Evolutionary conservation across 2,329 filamentous ascomycete genomes (phyloP), one percentile per base, ranked within the genome.

Genomic region (Cryphonectria radicalis): DNA sequence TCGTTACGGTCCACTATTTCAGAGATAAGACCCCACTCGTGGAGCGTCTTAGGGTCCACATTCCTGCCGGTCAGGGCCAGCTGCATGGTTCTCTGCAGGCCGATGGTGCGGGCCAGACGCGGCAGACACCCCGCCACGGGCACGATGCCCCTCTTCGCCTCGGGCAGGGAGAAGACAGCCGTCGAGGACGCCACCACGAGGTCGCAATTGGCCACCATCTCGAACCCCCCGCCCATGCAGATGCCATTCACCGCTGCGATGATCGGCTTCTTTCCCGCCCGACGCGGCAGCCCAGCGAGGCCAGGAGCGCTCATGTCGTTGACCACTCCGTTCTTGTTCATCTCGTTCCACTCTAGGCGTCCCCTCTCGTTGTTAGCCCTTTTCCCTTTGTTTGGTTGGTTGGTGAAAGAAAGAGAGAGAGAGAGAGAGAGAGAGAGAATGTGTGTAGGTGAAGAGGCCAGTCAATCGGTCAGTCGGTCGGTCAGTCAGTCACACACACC

Each of bases 211-310:
- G 90, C 83, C 19, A 89, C 85, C 83, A 93, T 93, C 82, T 94
- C 92, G 78, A 91, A 89, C 1, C 91, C 92, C 67, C 92, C 92
- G 25, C 92, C 92, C 73, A 92, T 85, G 73, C 90, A 92, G 50
- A 91, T 83, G 22, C 92, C 92, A 77, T 93, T 92, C n/a, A 94
- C 90, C 1, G 92, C 92, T 2, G 89, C 91, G 65, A 94, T 88
- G 72, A 94, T 85, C n/a, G 92, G 92, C 77, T 94, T 94, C 79
- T 87, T 88, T 60, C 91, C 91, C 22, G 80, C 79, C n/a, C 91
- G 84, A 62, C 91, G 87, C 46, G 88, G 88, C 42, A 93, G 81
- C 0, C 86, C 91, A 28, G 87, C 90, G 70, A 92, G 90, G 1
- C 90, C 90, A 3, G 83, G 81, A 0, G 82, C 77, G 0, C 83